Percentiles rank a stretch among this genome's conserved stretches.
These are phyloP conservation scores for Calonectria pseudoturangicola DNA, from an alignment of 2,329 filamentous ascomycete genomes.

Conservation along the genomic window DNA sequence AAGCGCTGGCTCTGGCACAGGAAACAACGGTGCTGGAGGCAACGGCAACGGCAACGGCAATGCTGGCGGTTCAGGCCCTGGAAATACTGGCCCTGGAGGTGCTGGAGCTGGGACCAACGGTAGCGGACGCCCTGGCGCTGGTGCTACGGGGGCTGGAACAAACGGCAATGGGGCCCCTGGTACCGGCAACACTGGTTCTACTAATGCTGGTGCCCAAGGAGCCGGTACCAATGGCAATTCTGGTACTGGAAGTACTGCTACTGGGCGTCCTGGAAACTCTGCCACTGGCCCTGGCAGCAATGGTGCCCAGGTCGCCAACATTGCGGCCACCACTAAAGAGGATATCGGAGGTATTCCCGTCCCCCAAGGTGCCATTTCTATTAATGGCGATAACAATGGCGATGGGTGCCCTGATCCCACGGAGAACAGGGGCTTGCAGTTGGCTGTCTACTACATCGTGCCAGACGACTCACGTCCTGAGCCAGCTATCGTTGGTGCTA, in stretches of 20 bases:
- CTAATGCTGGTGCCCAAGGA: too few relatives aligned
- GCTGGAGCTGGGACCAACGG: background rate
- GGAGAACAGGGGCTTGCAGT: constrained; percentile 3
- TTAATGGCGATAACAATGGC: constrained; percentile 13
- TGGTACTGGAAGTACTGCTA: background rate
- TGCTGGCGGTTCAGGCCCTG: background rate
- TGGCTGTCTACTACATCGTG: constrained; percentile 18
- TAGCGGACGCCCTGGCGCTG: background rate
- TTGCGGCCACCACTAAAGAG: background rate
- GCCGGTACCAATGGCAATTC: background rate
- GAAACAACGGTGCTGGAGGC: too few relatives aligned
- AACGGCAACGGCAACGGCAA: background rate
- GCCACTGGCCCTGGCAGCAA: background rate
- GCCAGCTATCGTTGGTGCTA: constrained; percentile 16
- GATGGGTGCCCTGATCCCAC: constrained; percentile 1
- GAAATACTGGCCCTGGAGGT: background rate
- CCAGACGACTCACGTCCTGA: background rate
- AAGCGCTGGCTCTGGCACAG: background rate
- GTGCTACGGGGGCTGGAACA: background rate
- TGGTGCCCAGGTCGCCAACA: background rate
- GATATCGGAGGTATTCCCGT: background rate
- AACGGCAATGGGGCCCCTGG: background rate
- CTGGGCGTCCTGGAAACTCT: background rate
- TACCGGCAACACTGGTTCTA: background rate
- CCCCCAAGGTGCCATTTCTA: background rate